phyloP scores from a whole-genome alignment of 441 rosid genomes.

The Euphorbia celastroides region DNA sequence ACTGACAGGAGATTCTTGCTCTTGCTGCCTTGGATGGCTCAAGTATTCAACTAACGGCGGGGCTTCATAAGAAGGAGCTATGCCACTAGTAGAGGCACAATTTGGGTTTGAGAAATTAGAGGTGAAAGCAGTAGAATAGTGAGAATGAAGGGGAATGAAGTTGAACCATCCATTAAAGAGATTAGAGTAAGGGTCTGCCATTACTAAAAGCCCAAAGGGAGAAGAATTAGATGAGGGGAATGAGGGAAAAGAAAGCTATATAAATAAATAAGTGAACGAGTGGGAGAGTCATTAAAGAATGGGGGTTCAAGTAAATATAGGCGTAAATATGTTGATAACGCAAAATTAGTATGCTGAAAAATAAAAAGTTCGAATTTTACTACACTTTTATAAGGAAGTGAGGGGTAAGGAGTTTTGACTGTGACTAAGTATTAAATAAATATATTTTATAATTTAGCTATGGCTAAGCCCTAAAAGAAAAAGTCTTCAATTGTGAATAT shows the following conservation, averaged over 20 bases:
- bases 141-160: background rate
- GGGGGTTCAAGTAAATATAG: background rate
- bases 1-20: conserved; percentile 20
- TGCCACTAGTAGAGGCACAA: background rate
- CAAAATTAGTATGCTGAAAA: too few species aligned
- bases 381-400: too few species aligned
- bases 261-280: conserved; percentile 8
- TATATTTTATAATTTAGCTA: too few species aligned
- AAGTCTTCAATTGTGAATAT: too few species aligned
- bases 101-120: background rate
- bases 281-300: background rate
- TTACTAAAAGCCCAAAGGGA: too few species aligned
- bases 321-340: too few species aligned
- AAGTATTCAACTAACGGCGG: conserved; percentile 46
- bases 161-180: conserved; percentile 15
- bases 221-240: background rate
- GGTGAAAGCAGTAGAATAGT: background rate
- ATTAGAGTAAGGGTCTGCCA: conserved; percentile 52
- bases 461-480: too few species aligned
- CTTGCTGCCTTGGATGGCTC: conserved; percentile 31
- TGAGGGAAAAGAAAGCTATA: conserved; percentile 2
- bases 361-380: too few species aligned
- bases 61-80: conserved; percentile 30
- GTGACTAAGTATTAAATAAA: too few species aligned
- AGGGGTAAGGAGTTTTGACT: too few species aligned